phyloP scores from a whole-genome alignment of 331 rosid genomes.

The Erythrophleum ivorense region DNA sequence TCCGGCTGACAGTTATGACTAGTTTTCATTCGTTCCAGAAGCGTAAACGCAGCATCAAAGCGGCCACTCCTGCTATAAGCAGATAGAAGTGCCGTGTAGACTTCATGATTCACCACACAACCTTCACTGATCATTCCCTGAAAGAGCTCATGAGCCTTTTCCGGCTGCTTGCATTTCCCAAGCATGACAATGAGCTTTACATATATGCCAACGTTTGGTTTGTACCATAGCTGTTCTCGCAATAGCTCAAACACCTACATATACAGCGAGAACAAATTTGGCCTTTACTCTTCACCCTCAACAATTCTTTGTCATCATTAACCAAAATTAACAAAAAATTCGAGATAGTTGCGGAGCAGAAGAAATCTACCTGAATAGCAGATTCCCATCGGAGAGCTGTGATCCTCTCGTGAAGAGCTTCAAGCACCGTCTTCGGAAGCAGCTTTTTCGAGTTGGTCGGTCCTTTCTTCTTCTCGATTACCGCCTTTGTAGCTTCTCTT shows the following conservation, averaged over 20 bases:
- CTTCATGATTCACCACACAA: conserved; percentile 65
- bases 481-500: no score
- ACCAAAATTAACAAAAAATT: no score
- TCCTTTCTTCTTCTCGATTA: no score
- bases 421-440: no score
- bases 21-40: conserved; percentile 74
- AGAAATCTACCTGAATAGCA: no score
- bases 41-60: conserved; percentile 75
- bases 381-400: no score
- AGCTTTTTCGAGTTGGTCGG: no score
- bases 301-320: no score
- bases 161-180: conserved; percentile 90
- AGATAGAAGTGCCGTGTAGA: conserved; percentile 82
- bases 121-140: conserved; percentile 83
- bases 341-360: no score
- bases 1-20: conserved; percentile 79
- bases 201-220: conserved; percentile 69
- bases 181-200: conserved; percentile 85
- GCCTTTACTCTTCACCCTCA: no score
- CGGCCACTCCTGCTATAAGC: conserved; percentile 84
- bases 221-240: conserved; percentile 84
- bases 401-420: no score
- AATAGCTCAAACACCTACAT: conserved; percentile 81
- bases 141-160: conserved; percentile 74
- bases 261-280: no score